Evolutionary conservation across 192 early-diverging fungal genomes (phyloP), one percentile per base, ranked within the genome.

Genomic region (Lobosporangium transversale): DNA sequence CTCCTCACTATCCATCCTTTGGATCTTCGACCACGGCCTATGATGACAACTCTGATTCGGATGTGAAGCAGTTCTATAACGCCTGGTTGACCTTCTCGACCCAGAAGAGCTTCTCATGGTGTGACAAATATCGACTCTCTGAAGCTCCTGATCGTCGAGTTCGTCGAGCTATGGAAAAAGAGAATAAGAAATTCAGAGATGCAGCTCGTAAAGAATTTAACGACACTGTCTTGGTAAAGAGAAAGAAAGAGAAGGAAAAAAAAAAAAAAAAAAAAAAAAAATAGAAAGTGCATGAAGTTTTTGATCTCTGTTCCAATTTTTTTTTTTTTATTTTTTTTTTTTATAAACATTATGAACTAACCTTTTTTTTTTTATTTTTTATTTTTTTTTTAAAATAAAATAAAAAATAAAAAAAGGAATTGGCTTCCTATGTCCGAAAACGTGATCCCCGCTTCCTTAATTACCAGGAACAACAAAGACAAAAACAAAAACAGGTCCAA

Each of bases 61-160:
- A 81, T 44, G 81, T 89, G 48, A 82, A 86, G 30, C 88, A 91
- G 43, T 94, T 94, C 60, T 95, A 95, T 76, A 87, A 81, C 40
- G 86, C 89, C 32, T 99, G 94, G 88, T 76, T 88, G 27, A 89
- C 87, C 18, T 99, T 98, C 68, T 79, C 91, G 1, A 87, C 91
- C 15, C 75, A 81, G 62, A 98, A 98, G 80, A 91, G 89, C n/a
- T 99, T 98, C 65, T 84, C 86, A 30, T 99, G 97, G 97, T 85
- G 85, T 50, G 97, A 99, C 80, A 91, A 95, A 60, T 94, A 90
- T 80, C 82, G 90, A 12, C 85, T 95, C 3, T 82, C 89, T 0
- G 95, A 97, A 47, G 89, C 90, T 32, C 93, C 91, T 24, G 94
- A 96, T 82, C 87, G 97, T 23, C 79, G 84, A 35, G 71, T 93